Percentiles rank a stretch among this genome's conserved stretches.
Evolutionary conservation across 2,329 filamentous ascomycete species (phyloP).

Genomic region (Colletotrichum theobromicola): DNA sequence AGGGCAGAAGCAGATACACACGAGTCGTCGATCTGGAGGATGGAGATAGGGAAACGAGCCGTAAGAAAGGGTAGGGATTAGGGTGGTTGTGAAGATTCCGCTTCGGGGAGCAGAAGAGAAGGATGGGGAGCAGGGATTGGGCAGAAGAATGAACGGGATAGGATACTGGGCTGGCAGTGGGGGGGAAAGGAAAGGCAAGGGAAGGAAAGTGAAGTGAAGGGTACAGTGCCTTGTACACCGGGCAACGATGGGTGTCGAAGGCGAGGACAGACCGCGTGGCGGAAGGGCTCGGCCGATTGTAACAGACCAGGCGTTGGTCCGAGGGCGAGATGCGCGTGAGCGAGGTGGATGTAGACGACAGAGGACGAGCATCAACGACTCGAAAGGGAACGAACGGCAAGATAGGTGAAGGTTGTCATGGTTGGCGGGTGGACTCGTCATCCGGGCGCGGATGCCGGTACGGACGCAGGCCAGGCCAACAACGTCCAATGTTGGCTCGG

Average conservation of each 20-base stretch:
- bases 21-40: not conserved
- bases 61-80: not conserved
- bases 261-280: not conserved
- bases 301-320: conserved; percentile 9
- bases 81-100: not conserved
- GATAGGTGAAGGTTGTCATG: not conserved
- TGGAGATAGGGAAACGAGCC: not conserved
- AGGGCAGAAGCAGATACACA: not conserved
- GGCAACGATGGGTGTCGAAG: not conserved
- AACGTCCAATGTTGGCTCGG: not conserved
- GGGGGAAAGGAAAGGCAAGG: not conserved
- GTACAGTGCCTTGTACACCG: not conserved
- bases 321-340: not conserved
- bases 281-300: conserved; percentile 1
- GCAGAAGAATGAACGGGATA: not conserved
- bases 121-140: not conserved
- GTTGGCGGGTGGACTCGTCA: not conserved
- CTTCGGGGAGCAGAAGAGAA: not conserved
- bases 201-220: not conserved
- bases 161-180: not conserved
- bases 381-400: not conserved
- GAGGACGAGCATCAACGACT: not conserved
- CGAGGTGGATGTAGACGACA: not conserved
- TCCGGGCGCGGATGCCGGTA: not conserved
- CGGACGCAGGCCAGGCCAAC: not conserved